Percentiles rank a stretch among this genome's conserved stretches.
Conservation (phyloP, 768 basidiomycete genomes). For the Lactifluus rugatus region DNA sequence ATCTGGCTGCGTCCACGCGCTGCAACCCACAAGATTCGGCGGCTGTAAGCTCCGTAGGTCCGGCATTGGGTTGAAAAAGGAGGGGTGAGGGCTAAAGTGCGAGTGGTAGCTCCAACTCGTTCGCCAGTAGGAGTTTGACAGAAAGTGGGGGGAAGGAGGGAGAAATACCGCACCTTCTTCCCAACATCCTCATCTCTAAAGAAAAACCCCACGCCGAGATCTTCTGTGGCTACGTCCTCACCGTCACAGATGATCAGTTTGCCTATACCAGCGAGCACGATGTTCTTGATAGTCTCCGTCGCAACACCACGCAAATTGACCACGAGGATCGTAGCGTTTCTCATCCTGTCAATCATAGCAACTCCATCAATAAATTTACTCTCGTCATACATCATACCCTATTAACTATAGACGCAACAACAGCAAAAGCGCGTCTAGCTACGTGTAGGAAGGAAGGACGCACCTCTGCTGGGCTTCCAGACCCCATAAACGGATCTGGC, state of each 20-base stretch:
- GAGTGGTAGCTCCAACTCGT: too few relatives aligned
- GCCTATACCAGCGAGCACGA: conserved; percentile 94
- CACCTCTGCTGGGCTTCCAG: conserved; percentile 95
- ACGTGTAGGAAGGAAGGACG: conserved; percentile 17
- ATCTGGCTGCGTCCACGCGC: conserved; percentile 79
- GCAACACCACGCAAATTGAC: conserved; percentile 73
- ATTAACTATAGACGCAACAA: too few relatives aligned
- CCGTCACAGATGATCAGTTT: conserved; percentile 77
- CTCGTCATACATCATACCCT: too few relatives aligned
- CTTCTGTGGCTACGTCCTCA: conserved; percentile 66
- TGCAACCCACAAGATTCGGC: conserved; percentile 27
- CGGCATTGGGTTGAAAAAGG: too few relatives aligned
- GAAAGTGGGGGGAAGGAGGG: background rate
- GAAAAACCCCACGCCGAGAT: conserved; percentile 89
- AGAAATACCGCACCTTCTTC: conserved; percentile 50
- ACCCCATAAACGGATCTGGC: conserved; percentile 97
- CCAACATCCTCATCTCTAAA: conserved; percentile 92
- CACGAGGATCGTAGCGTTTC: conserved; percentile 83
- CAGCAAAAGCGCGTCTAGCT: too few relatives aligned
- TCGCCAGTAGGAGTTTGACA: too few relatives aligned
- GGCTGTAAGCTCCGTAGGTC: conserved; percentile 30
- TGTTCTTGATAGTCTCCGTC: conserved; percentile 93
- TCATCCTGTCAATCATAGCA: conserved; percentile 54
- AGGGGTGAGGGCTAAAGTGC: too few relatives aligned
- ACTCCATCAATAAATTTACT: background rate